These are phyloP conservation scores for Aegilops speltoides DNA, from an alignment of 176 grass and related monocot species.

Conservation along the genomic window DNA sequence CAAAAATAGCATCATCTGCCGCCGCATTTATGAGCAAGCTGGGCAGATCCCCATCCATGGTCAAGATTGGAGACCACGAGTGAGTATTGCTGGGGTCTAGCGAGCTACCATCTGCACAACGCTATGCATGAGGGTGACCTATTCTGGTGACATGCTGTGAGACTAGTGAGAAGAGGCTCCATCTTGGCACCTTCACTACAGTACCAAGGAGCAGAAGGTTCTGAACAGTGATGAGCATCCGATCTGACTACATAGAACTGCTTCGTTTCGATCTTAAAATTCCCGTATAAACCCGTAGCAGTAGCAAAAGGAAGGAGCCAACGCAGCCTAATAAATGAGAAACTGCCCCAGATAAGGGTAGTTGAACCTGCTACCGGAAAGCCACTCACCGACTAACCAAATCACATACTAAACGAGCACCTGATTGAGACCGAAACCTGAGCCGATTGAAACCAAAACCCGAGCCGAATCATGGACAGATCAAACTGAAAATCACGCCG, in stretches of 20 bases:
- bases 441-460: background rate
- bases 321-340: background rate
- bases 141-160: background rate
- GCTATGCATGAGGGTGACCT: background rate
- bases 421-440: too few relatives aligned
- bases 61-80: background rate
- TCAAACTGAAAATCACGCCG: background rate
- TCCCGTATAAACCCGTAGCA: background rate
- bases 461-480: background rate
- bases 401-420: background rate
- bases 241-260: slow-evolving; percentile 9
- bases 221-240: background rate
- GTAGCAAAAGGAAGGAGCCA: slow-evolving; percentile 17
- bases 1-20: slow-evolving; percentile 28
- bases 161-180: background rate
- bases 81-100: too few relatives aligned
- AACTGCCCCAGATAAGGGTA: background rate
- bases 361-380: background rate
- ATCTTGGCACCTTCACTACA: background rate
- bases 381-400: background rate
- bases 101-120: background rate
- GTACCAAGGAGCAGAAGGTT: background rate
- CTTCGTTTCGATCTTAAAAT: slow-evolving; percentile 2
- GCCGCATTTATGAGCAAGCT: slow-evolving; percentile 22
- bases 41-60: background rate